Base-by-base conservation (phyloP, 306 rosid species). In the Begonia masoniana region DNA sequence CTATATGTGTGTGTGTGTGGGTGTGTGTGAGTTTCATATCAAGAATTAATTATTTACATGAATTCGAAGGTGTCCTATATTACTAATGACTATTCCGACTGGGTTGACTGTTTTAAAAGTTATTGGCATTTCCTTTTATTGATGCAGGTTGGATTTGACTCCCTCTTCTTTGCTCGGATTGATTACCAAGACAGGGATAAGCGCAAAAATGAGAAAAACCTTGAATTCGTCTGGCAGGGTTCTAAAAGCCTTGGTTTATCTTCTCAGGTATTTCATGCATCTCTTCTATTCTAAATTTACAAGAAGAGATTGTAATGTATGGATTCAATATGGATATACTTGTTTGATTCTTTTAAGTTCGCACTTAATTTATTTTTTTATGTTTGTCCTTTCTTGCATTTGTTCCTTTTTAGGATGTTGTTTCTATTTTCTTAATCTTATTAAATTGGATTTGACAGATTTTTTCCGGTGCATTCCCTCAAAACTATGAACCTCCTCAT, bases 141-240 rank as follows among this genome's bases (percentile, higher is more conserved):
- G 47, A 12, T 68, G 61, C 48, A 78, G 83, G 77, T 73, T 54
- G 81, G 81, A 36, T 71, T 75, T 50, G 81, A 75, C 62, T 71
- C 81, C 4, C 71, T 75, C 24, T 75, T 63, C 62, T 75, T 66
- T 17, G 81, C 71, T 16, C 68, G 81, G 51, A 75, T 75, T 50
- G 81, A 75, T 70, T 75, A 75, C 53, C 81, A 75, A 69, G 81
- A 75, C 47, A 72, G 81, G 56, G 71, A 61, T 14, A 75, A 71
- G 65, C 77, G 81, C 45, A 75, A 75, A 63, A 50, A 12, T 63
- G 81, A 75, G 35, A 75, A 75, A 71, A 67, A 71, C 5, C 81
- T 75, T 50, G 81, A 75, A 61, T 65, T 75, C 63, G 66, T 75
- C 59, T 75, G 81, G 81, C 71, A 45, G 53, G 81, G 77, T 57